Conservation (phyloP, 768 basidiomycete genomes). For the Boletus huronensis region DNA sequence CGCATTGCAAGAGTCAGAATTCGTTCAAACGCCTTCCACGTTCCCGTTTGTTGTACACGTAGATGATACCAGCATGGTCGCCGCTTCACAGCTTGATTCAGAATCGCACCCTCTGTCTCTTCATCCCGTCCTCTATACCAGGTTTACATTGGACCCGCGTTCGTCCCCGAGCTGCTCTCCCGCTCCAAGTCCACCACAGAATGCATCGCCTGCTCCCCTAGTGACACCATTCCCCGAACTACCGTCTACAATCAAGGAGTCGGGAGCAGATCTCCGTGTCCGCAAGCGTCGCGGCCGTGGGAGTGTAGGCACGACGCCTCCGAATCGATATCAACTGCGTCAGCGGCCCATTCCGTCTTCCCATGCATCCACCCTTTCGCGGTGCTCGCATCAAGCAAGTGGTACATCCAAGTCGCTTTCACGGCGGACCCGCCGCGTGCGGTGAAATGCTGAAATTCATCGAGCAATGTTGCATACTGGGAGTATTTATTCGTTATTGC, state of each 20-base stretch:
- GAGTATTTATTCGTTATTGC: conserved; percentile 36
- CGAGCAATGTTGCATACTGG: neutral
- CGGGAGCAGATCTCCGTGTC: neutral
- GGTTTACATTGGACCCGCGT: conserved; percentile 32
- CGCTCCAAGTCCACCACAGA: conserved; percentile 3
- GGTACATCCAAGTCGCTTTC: conserved; percentile 13
- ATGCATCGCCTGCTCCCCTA: conserved; percentile 5
- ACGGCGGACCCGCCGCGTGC: conserved; percentile 13
- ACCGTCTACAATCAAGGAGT: conserved; percentile 8
- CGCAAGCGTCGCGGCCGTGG: conserved; percentile 12
- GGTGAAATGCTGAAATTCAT: conserved; percentile 1
- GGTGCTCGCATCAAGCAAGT: conserved; percentile 14
- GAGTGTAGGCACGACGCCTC: neutral
- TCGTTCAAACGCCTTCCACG: conserved; percentile 46
- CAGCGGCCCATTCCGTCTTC: conserved; percentile 24
- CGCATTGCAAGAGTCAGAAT: conserved; percentile 45
- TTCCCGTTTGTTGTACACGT: conserved; percentile 30
- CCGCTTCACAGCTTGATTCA: conserved; percentile 38
- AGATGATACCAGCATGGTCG: conserved; percentile 30
- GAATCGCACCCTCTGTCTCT: conserved; percentile 27
- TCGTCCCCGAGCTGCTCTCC: conserved; percentile 4
- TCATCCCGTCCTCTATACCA: conserved; percentile 37
- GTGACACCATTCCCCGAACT: conserved; percentile 7
- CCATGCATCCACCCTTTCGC: conserved; percentile 14
- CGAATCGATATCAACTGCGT: conserved; percentile 30